Base-by-base conservation (phyloP, 306 rosid genomes). In the Ormosia emarginata region DNA sequence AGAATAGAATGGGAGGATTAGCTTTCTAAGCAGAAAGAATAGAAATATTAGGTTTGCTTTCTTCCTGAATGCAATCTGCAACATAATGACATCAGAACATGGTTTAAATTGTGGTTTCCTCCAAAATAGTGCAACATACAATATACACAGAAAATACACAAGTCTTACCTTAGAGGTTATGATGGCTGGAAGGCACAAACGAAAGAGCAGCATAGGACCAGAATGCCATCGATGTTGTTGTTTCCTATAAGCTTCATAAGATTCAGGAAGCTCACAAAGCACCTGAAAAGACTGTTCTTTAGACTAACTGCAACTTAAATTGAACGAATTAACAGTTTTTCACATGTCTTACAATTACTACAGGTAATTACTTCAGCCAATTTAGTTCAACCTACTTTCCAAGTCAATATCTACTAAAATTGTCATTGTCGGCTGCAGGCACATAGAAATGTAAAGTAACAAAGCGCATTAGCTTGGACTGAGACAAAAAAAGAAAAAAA, bases 161-260 rank as follows among this genome's bases (percentile, higher is more conserved):
- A 66, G 33, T 1, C 7, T 30, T 66, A 90, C 97, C 92, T 90
- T 87, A 7, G 97, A 88, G 79, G 78, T 78, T 78, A 90, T 40
- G 41, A 90, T 87, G 5, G 87, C 91, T 0, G 94, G 94, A 72
- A 90, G 84, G 84, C 97, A 92, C 87, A 92, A 69, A 10, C 91
- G 92, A 78, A 92, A 90, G 52, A 92, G 88, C 66, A 90, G 94
- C 94, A 90, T 92, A 0, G 94, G 94, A 68, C 97, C 94, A 14
- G 94, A 92, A 78, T 92, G 97, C 92, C 97, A 92, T 13, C 94
- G 78, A 74, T 90, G 92, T 67, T 92, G 94, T 67, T 92, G 94
- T 74, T 92, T 92, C 67, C 82, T 87, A 80, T 90, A 92, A 44
- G 97, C 92, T 85, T 92, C 97, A 72, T 90, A 92, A 39, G 94